These are phyloP conservation scores for Diversispora eburnea DNA, from an alignment of 192 early-diverging fungal species.

Conservation along the genomic window DNA sequence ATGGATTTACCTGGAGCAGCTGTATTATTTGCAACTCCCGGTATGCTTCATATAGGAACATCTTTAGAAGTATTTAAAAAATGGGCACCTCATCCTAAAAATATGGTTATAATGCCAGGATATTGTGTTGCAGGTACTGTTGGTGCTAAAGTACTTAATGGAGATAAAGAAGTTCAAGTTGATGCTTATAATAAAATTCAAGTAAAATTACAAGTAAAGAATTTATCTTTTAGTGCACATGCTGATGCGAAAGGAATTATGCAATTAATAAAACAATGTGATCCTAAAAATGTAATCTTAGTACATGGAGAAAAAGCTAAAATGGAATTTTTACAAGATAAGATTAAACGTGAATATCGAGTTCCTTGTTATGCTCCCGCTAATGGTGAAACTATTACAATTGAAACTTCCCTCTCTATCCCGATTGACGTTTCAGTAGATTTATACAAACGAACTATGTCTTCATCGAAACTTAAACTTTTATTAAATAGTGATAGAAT, in stretches of 20 bases:
- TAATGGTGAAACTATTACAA: conserved; percentile 75
- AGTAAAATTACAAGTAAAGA: conserved; percentile 90
- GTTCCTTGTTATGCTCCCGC: conserved; percentile 84
- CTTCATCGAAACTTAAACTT: conserved; percentile 30
- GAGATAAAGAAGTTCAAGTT: conserved; percentile 80
- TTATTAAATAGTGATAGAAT: conserved; percentile 6
- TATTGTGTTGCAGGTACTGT: conserved; percentile 97
- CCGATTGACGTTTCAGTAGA: conserved; percentile 51
- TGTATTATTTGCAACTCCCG: conserved; percentile 95
- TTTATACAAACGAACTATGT: conserved; percentile 44
- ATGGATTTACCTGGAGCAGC: conserved; percentile 81
- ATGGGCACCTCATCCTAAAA: conserved; percentile 88
- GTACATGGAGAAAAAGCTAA: conserved; percentile 93
- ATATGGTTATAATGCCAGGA: conserved; percentile 98
- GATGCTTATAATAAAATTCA: conserved; percentile 71
- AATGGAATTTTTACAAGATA: conserved; percentile 79
- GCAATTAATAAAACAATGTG: conserved; percentile 87
- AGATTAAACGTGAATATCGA: conserved; percentile 79
- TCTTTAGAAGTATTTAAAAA: conserved; percentile 94
- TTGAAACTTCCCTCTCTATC: conserved; percentile 66
- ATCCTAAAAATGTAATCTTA: conserved; percentile 84
- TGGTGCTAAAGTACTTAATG: conserved; percentile 87
- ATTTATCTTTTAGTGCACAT: conserved; percentile 95
- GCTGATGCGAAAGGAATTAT: conserved; percentile 98
- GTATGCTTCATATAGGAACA: conserved; percentile 97